These are phyloP conservation scores for Raddia guianensis DNA, from an alignment of 176 grass and related monocot species.

Conservation along the genomic window DNA sequence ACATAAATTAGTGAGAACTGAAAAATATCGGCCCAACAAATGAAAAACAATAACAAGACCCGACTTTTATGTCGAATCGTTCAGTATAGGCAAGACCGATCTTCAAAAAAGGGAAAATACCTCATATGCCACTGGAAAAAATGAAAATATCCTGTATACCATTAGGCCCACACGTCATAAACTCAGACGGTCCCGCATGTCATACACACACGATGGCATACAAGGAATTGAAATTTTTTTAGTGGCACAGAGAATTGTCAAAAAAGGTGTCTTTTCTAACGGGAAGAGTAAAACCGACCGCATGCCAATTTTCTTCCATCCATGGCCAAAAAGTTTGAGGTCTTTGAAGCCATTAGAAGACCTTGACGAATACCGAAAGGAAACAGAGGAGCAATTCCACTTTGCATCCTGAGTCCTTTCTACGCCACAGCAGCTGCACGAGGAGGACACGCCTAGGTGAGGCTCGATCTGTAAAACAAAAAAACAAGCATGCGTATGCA, in stretches of 20 bases:
- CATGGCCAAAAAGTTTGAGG: background rate
- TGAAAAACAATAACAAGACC: background rate
- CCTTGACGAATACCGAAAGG: background rate
- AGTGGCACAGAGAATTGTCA: background rate
- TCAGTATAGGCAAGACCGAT: too few species aligned
- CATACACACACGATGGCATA: too few species aligned
- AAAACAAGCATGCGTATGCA: constrained; percentile 11
- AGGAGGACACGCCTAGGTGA: constrained; percentile 4
- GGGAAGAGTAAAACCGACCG: background rate
- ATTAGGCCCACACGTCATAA: too few species aligned
- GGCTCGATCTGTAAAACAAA: constrained; percentile 28
- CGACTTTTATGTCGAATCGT: background rate
- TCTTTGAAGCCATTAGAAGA: constrained; percentile 35
- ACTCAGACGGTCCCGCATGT: too few species aligned
- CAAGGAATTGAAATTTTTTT: too few species aligned
- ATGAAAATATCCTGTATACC: too few species aligned
- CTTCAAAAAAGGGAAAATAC: background rate
- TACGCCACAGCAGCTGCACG: background rate
- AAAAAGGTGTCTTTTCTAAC: constrained; percentile 19
- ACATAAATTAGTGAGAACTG: background rate
- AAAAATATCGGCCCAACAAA: background rate
- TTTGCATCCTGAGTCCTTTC: constrained; percentile 40
- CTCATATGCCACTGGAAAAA: too few species aligned
- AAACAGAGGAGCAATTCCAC: constrained; percentile 38
- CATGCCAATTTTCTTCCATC: background rate